These are phyloP conservation scores for Suhomyces bolitotheri DNA, from an alignment of 1,139 yeast species.

Conservation along the genomic window DNA sequence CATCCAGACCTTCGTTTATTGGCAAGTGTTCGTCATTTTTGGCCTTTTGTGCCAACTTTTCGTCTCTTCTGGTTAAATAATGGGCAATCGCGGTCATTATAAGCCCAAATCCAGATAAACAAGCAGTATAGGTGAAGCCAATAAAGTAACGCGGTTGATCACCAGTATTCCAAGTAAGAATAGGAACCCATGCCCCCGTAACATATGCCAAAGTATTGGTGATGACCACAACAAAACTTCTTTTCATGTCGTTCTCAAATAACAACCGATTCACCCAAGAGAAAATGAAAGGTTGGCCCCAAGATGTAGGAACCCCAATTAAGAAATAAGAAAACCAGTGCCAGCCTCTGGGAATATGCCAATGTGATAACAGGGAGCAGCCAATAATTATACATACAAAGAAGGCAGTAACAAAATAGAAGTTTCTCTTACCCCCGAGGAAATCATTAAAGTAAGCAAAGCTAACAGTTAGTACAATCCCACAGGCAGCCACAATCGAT, in stretches of 20 bases:
- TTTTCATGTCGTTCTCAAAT: constrained; percentile 24
- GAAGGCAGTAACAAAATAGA: constrained; percentile 34
- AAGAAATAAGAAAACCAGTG: constrained; percentile 53
- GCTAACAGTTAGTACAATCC: constrained; percentile 41
- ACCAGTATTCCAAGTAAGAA: constrained; percentile 30
- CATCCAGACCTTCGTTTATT: too few relatives aligned
- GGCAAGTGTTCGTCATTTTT: too few relatives aligned
- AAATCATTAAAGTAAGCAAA: constrained; percentile 46
- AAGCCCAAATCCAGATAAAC: constrained; percentile 22
- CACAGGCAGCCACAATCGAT: constrained; percentile 45
- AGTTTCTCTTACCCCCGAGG: constrained; percentile 43
- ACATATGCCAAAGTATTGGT: constrained; percentile 28
- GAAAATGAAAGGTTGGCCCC: constrained; percentile 28
- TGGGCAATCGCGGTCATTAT: constrained; percentile 26
- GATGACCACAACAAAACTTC: constrained; percentile 25
- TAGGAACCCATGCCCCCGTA: constrained; percentile 28
- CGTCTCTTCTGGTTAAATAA: constrained; percentile 35
- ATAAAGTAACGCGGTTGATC: constrained; percentile 34
- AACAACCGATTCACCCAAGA: constrained; percentile 27
- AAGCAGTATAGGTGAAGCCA: constrained; percentile 28
- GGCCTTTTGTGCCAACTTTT: constrained; percentile 13
- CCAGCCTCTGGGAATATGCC: constrained; percentile 49
- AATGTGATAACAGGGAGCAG: constrained; percentile 42
- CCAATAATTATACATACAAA: constrained; percentile 43
- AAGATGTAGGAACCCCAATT: constrained; percentile 46